These are phyloP conservation scores for Ustilago esculenta DNA, from an alignment of 1,284 basidiomycete species.

Conservation along the genomic window DNA sequence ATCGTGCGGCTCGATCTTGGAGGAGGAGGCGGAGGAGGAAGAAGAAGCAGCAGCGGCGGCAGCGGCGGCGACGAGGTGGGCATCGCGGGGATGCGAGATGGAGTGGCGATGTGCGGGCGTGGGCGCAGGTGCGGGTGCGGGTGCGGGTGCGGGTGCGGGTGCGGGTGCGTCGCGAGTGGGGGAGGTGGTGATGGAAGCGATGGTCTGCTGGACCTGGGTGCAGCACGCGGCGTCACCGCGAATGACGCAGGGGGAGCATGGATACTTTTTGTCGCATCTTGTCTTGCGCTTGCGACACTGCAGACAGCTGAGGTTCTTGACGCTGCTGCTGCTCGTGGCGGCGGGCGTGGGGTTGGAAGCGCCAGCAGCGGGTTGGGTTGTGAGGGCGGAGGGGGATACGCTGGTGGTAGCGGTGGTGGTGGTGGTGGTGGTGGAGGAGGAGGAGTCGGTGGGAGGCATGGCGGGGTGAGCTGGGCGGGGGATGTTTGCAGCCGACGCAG, in stretches of 20 bases:
- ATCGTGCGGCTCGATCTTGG: slow-evolving; percentile 18
- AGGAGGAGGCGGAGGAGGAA: slow-evolving; percentile 23
- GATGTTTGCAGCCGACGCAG: too few species aligned
- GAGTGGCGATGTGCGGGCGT: slow-evolving; percentile 20
- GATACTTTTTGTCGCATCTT: slow-evolving; percentile 45
- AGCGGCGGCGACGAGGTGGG: not conserved
- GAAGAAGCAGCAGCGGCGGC: not conserved
- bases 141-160: slow-evolving; percentile 19
- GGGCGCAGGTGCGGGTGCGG: too few species aligned
- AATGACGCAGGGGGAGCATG: slow-evolving; percentile 45
- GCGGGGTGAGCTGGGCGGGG: too few species aligned
- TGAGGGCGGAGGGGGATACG: slow-evolving; percentile 6
- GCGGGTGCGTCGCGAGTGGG: not conserved
- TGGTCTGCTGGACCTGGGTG: slow-evolving; percentile 46
- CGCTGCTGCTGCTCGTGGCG: slow-evolving; percentile 20
- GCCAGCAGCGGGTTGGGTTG: slow-evolving; percentile 1
- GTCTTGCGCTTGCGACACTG: slow-evolving; percentile 50
- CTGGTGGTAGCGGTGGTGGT: too few species aligned
- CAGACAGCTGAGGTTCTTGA: slow-evolving; percentile 46
- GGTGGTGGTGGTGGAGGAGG: too few species aligned
- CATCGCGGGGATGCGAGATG: slow-evolving; percentile 18
- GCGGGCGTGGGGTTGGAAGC: too few species aligned
- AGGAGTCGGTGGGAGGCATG: slow-evolving; percentile 1
- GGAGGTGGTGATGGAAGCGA: slow-evolving; percentile 38
- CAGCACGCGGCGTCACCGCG: slow-evolving; percentile 34